Evolutionary conservation across 139 green algal genomes (phyloP).

Genomic region (Astrephomene gubernaculifera): DNA sequence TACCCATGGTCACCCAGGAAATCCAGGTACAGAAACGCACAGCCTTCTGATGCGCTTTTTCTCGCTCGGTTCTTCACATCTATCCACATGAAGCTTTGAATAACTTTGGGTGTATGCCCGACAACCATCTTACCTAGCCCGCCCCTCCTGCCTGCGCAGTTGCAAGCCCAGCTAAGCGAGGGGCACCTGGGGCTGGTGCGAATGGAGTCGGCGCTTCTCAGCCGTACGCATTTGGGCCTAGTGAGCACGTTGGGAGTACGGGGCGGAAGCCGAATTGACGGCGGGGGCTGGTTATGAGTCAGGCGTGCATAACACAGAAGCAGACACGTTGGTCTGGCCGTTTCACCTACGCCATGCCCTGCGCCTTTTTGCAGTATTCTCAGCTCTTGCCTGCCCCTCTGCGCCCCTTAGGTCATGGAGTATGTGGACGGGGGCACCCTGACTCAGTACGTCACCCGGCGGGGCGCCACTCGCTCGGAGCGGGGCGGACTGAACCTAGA

Average conservation of each 20-base stretch:
- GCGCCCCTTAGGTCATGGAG: constrained; percentile 76
- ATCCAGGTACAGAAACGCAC: too few species aligned
- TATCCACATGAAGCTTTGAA: too few species aligned
- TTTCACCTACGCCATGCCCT: too few species aligned
- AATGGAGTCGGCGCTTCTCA: constrained; percentile 66
- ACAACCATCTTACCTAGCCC: too few species aligned
- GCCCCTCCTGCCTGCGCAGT: too few species aligned
- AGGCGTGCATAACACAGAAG: too few species aligned
- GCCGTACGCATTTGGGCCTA: constrained; percentile 43
- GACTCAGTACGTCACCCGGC: constrained; percentile 68
- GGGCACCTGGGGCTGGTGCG: constrained; percentile 76
- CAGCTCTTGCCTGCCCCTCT: neutral
- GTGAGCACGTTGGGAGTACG: neutral
- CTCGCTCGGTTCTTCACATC: too few species aligned
- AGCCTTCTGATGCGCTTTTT: too few species aligned
- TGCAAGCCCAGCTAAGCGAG: constrained; percentile 77
- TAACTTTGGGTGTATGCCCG: too few species aligned
- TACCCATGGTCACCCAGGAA: constrained; percentile 69
- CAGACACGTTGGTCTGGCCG: too few species aligned
- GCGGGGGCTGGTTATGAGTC: neutral
- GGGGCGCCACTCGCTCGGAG: constrained; percentile 36
- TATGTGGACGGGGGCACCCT: constrained; percentile 81
- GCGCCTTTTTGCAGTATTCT: neutral
- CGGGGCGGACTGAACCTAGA: constrained; percentile 62
- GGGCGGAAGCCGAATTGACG: neutral